phyloP scores from a whole-genome alignment of 306 rosid species.

The Hippophae tibetana region DNA sequence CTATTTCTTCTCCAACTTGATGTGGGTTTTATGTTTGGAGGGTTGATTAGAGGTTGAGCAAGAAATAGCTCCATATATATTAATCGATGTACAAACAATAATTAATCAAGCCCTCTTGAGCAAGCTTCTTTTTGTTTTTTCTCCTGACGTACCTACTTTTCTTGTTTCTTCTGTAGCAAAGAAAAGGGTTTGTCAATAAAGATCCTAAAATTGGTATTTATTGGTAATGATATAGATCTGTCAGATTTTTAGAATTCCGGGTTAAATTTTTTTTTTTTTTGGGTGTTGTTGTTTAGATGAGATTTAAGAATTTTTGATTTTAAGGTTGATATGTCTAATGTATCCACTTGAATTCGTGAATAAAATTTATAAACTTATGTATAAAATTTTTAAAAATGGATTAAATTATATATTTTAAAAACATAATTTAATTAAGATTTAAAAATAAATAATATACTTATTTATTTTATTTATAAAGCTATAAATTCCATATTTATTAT shows the following conservation, averaged over 20 bases:
- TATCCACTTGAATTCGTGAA: too few relatives aligned
- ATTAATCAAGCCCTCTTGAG: background rate
- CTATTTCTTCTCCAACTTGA: constrained; percentile 52
- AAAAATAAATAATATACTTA: too few relatives aligned
- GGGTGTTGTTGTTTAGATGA: constrained; percentile 35
- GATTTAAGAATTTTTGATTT: too few relatives aligned
- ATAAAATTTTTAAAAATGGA: too few relatives aligned
- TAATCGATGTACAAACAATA: background rate
- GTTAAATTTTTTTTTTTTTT: constrained; percentile 33
- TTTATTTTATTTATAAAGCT: too few relatives aligned
- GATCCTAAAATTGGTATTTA: background rate
- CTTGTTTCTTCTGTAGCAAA: background rate
- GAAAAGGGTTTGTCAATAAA: background rate
- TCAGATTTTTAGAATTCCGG: constrained; percentile 24
- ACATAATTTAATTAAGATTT: too few relatives aligned
- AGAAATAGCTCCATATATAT: constrained; percentile 95
- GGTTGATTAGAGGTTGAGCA: constrained; percentile 98
- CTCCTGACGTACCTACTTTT: background rate
- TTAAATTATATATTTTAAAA: too few relatives aligned
- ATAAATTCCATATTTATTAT: too few relatives aligned
- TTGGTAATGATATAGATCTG: background rate
- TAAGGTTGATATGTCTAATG: too few relatives aligned
- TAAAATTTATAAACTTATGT: too few relatives aligned
- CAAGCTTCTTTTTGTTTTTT: background rate
- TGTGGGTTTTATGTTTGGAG: constrained; percentile 64